A percentile compares a stretch with the other conserved stretches of the same genome.
phyloP scores from a whole-genome alignment of 2,329 filamentous ascomycete genomes.

The Phyllosticta citriasiana region DNA sequence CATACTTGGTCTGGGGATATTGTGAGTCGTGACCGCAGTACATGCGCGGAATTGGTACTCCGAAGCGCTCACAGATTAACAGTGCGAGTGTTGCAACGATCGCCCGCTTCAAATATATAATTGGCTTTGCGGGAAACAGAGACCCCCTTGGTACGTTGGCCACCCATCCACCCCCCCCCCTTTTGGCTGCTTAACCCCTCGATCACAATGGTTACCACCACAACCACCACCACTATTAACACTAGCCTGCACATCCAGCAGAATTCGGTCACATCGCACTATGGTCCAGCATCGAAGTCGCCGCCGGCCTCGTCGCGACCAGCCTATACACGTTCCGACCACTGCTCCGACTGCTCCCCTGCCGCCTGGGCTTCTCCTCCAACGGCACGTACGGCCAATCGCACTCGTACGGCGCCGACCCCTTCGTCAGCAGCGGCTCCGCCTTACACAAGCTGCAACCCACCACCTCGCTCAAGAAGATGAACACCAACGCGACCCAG shows the following conservation, averaged over 20 bases:
- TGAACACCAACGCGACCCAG: background rate
- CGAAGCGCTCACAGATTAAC: background rate
- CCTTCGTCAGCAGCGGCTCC: background rate
- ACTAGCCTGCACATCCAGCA: background rate
- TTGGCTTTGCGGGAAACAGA: background rate
- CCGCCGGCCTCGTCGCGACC: background rate
- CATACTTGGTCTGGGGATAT: constrained; percentile 1
- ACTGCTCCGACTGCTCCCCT: background rate
- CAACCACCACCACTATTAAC: background rate
- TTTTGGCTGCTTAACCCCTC: background rate
- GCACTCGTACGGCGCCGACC: background rate
- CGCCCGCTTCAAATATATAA: constrained; percentile 1
- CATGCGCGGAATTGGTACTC: background rate
- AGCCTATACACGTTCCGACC: background rate
- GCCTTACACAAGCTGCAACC: background rate
- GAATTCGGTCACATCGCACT: background rate
- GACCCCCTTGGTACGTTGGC: background rate
- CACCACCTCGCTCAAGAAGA: background rate
- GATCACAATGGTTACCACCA: too few relatives aligned
- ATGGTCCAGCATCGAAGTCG: background rate
- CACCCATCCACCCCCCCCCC: background rate
- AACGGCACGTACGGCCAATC: background rate
- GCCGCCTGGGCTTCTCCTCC: background rate
- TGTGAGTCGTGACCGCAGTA: background rate
- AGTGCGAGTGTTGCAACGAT: constrained; percentile 1